Conservation (phyloP, 75 land plant species). For the Cryptomeria japonica region DNA sequence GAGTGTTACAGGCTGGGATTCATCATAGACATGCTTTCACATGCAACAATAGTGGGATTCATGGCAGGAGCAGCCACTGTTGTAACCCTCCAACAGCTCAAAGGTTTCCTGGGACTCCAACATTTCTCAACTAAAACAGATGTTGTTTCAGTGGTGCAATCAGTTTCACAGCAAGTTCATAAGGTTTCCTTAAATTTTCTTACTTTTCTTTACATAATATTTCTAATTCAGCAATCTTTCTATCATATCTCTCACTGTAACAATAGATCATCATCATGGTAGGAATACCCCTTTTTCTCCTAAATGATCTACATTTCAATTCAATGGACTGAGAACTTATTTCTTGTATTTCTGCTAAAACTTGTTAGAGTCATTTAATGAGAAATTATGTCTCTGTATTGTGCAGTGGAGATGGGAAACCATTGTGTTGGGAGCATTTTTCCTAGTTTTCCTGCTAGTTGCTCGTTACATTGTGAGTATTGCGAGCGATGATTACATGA, state of each 20-base stretch:
- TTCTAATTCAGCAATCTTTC: neutral
- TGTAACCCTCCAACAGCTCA: slow-evolving; percentile 36
- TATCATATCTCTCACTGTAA: too few relatives aligned
- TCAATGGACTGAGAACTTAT: neutral
- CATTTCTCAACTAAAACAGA: slow-evolving; percentile 32
- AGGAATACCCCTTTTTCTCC: neutral
- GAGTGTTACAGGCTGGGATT: slow-evolving; percentile 40
- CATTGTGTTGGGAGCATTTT: slow-evolving; percentile 31
- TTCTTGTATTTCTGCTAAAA: neutral
- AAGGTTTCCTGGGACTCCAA: slow-evolving; percentile 34
- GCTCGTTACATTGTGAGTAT: slow-evolving; percentile 30
- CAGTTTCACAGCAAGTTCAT: slow-evolving; percentile 31
- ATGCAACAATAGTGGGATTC: slow-evolving; percentile 40
- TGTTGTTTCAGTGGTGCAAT: slow-evolving; percentile 37
- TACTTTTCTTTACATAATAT: neutral
- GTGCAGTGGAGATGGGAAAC: slow-evolving; percentile 59
- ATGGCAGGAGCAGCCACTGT: slow-evolving; percentile 42
- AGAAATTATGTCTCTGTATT: neutral
- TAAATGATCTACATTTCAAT: neutral
- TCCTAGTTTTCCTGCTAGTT: slow-evolving; percentile 27
- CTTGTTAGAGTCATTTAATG: neutral
- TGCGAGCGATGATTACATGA: neutral
- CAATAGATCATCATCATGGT: too few relatives aligned
- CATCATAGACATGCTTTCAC: slow-evolving; percentile 42
- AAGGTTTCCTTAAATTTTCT: slow-evolving; percentile 21